Conservation (phyloP, 2,329 filamentous ascomycete species). For the Xylogone sp. region DNA sequence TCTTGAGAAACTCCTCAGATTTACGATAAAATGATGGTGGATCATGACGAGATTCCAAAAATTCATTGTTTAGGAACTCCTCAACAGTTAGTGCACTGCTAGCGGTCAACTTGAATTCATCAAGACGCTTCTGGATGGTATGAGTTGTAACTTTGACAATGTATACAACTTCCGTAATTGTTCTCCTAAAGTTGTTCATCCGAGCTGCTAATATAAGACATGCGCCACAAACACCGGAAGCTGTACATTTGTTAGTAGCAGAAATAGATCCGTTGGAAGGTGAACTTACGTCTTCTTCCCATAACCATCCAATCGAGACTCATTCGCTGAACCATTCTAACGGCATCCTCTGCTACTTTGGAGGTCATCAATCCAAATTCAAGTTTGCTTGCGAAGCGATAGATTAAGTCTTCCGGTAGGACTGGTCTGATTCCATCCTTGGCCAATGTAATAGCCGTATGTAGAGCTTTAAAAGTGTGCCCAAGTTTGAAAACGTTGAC, state of each 20-base stretch:
- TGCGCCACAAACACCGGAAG: conserved; percentile 90
- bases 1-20: conserved; percentile 52
- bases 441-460: conserved; percentile 67
- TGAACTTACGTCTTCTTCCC: conserved; percentile 63
- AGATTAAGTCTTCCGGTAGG: conserved; percentile 85
- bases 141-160: conserved; percentile 94
- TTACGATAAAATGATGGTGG: conserved; percentile 79
- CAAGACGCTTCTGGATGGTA: conserved; percentile 85
- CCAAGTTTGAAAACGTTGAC: conserved; percentile 93
- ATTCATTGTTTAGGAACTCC: conserved; percentile 71
- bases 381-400: conserved; percentile 84
- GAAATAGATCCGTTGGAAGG: background rate
- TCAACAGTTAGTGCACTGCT: conserved; percentile 83
- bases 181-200: conserved; percentile 97
- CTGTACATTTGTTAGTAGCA: background rate
- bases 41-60: conserved; percentile 70
- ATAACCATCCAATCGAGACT: conserved; percentile 96
- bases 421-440: conserved; percentile 65
- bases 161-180: conserved; percentile 92
- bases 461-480: conserved; percentile 80
- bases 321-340: conserved; percentile 87
- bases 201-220: conserved; percentile 91
- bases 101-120: conserved; percentile 86
- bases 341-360: conserved; percentile 83
- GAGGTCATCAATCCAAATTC: conserved; percentile 82